Conservation (phyloP, 441 rosid genomes). For the Daphne laureola region DNA sequence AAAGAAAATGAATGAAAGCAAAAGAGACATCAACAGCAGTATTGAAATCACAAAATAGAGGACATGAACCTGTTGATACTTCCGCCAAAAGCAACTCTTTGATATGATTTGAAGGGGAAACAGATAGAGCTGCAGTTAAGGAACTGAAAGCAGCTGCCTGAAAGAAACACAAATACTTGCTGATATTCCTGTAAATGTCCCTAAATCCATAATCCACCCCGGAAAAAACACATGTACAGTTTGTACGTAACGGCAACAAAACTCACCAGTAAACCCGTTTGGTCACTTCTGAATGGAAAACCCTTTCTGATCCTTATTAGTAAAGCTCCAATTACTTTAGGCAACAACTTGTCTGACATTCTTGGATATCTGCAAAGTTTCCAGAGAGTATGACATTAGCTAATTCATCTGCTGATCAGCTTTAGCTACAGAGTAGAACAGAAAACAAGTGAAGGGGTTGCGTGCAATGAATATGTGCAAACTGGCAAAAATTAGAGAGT, state of each 20-base stretch:
- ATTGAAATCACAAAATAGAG: background rate
- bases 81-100: constrained; percentile 61
- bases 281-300: constrained; percentile 56
- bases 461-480: too few species aligned
- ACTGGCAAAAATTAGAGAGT: too few species aligned
- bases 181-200: constrained; percentile 8
- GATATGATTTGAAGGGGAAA: constrained; percentile 53
- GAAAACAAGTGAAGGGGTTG: too few species aligned
- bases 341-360: constrained; percentile 82
- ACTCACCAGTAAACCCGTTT: constrained; percentile 74
- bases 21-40: background rate
- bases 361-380: constrained; percentile 60
- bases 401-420: too few species aligned
- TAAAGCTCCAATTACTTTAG: constrained; percentile 50
- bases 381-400: too few species aligned
- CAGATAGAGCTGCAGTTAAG: constrained; percentile 71
- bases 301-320: constrained; percentile 49
- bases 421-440: background rate
- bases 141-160: constrained; percentile 75
- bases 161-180: constrained; percentile 13
- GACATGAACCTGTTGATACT: constrained; percentile 48
- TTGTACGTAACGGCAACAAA: constrained; percentile 1
- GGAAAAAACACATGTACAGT: background rate
- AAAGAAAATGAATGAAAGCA: background rate
- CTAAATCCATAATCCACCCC: background rate